Evolutionary conservation across 208 protist genomes (phyloP).

Genomic region (Phytomonas serpens): DNA sequence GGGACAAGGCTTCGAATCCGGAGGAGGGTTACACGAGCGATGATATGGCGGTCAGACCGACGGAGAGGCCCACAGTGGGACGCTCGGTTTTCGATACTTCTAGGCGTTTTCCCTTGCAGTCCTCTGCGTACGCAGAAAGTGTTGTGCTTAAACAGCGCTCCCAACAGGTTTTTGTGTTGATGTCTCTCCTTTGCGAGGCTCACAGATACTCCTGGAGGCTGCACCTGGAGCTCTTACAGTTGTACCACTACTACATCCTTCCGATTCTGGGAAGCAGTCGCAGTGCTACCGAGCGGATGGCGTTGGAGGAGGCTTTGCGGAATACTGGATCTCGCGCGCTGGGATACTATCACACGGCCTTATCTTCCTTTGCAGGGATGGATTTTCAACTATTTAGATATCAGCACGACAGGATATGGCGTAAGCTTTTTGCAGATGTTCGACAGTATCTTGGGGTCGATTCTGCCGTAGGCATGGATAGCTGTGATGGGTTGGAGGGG

Average conservation of each 20-base stretch:
- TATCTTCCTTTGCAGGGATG: constrained; percentile 19
- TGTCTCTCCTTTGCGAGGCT: constrained; percentile 37
- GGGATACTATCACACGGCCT: constrained; percentile 15
- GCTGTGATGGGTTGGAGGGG: no score
- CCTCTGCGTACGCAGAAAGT: constrained; percentile 35
- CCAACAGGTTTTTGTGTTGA: constrained; percentile 49
- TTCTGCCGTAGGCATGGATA: no score
- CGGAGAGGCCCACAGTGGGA: no score
- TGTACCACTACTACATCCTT: constrained; percentile 48
- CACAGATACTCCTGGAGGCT: constrained; percentile 27
- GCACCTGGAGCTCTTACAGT: constrained; percentile 28
- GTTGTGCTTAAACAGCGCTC: constrained; percentile 31
- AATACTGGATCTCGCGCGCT: constrained; percentile 16
- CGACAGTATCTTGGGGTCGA: constrained; percentile 23
- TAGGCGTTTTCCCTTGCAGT: constrained; percentile 22
- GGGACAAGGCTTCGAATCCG: no score
- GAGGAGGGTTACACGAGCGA: no score
- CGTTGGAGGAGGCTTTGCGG: constrained; percentile 15
- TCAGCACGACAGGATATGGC: constrained; percentile 31
- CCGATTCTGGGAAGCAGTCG: constrained; percentile 22
- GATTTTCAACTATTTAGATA: constrained; percentile 43
- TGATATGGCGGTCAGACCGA: no score
- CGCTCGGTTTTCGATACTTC: no score
- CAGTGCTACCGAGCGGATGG: constrained; percentile 4
- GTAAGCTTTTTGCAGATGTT: constrained; percentile 28